Evolutionary conservation across 805 yeast genomes (phyloP).

Genomic region (Candida fluviatilis): DNA sequence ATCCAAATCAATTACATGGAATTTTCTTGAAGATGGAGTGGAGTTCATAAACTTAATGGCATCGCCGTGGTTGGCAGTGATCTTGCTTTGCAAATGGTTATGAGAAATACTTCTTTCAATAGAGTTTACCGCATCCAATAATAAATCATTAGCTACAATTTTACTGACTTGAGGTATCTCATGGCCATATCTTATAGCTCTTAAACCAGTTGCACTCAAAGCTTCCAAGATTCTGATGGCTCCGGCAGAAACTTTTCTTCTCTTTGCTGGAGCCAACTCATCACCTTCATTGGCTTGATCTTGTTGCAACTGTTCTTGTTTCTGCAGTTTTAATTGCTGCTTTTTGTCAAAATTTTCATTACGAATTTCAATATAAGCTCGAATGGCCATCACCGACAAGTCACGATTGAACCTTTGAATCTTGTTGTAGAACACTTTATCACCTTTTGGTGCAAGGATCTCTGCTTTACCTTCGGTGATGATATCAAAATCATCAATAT

Average conservation of each 20-base stretch:
- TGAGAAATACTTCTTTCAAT: constrained; percentile 68
- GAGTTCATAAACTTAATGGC: constrained; percentile 77
- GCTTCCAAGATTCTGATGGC: constrained; percentile 79
- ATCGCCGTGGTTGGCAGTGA: constrained; percentile 74
- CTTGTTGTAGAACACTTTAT: constrained; percentile 89
- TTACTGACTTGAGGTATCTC: constrained; percentile 75
- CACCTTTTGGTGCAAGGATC: constrained; percentile 75
- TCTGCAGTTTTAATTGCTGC: constrained; percentile 8
- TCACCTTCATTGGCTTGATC: constrained; percentile 3
- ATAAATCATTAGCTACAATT: constrained; percentile 86
- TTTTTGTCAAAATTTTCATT: constrained; percentile 11
- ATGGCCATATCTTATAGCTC: constrained; percentile 90
- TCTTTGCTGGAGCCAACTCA: too few species aligned
- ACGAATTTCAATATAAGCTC: constrained; percentile 76
- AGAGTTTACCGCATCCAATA: constrained; percentile 79
- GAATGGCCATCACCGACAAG: constrained; percentile 75
- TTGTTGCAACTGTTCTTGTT: background rate
- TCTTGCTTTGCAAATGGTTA: constrained; percentile 56
- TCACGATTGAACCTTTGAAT: constrained; percentile 97
- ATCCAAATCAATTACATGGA: constrained; percentile 89
- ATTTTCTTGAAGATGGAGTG: constrained; percentile 43
- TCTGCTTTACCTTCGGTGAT: constrained; percentile 79
- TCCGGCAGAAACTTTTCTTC: constrained; percentile 16
- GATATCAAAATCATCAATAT: constrained; percentile 26
- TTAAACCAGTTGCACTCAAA: constrained; percentile 87